Evolutionary conservation across 139 green algal species (phyloP).

Genomic region (Volvox reticuliferus): DNA sequence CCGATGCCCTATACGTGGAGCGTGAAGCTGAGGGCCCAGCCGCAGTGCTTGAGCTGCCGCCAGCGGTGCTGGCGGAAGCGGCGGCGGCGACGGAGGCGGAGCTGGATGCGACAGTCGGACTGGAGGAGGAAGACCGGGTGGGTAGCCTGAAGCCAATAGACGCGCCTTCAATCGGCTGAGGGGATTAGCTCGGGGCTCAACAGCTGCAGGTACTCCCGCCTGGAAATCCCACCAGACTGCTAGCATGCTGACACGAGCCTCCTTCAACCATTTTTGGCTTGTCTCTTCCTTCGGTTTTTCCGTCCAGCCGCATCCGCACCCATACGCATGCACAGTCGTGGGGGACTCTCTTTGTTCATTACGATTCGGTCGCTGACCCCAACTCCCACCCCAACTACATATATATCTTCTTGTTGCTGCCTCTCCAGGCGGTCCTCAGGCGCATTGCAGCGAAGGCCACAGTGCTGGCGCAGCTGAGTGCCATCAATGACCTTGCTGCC

Average conservation of each 20-base stretch:
- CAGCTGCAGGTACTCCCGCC: no score
- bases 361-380: no score
- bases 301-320: not conserved
- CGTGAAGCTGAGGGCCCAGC: slow-evolving; percentile 2
- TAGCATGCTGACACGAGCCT: no score
- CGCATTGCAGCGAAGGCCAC: not conserved
- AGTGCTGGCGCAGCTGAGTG: not conserved
- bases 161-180: no score
- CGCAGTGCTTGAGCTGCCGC: slow-evolving; percentile 18
- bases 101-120: not conserved
- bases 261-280: no score
- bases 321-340: no score
- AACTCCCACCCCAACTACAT: no score
- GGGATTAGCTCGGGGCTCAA: no score
- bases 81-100: not conserved
- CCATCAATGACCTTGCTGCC: not conserved
- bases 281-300: not conserved
- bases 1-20: slow-evolving; percentile 26
- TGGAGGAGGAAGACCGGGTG: not conserved
- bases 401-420: no score
- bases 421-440: not conserved
- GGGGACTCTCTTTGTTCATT: no score
- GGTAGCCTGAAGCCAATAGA: no score
- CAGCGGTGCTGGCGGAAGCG: slow-evolving; percentile 16
- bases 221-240: no score